Base-by-base conservation (phyloP, 768 basidiomycete genomes). In the Psilocybe azurescens region DNA sequence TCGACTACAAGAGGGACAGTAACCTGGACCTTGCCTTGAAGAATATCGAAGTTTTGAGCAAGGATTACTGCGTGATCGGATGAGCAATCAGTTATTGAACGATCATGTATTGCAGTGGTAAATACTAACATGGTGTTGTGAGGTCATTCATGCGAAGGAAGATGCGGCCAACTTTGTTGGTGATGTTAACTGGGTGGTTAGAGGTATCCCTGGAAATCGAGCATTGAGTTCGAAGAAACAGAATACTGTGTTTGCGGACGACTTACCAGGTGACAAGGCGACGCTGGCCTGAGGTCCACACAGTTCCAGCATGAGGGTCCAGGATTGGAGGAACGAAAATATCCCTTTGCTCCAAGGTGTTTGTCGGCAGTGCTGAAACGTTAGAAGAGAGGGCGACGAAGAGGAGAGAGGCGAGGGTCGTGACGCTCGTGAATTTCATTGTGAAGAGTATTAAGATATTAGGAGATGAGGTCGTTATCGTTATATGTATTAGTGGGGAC, bases 251-350 rank as follows among this genome's bases (percentile, higher is more conserved):
- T 18, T 64, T 16, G 20, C 2, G n/a, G 1, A 5, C 18, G 4
- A 52, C 75, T 18, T 70, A 79, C 85, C 85, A 86, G 44, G 75
- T 77, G 60, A 86, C 83, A 53, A 69, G 74, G 59, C 77, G 78
- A 4, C 60, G 70, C 16, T 68, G 29, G 4, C 83, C 83, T 13
- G 74, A 75, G 28, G 62, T 65, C 84, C 85, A 86, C 39, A 77
- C 68, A 16, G 75, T 73, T 18, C 65, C 70, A 2, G 67, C 66
- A 16, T 60, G 28, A 1, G 85, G 85, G 41, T 67, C 76, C 20
- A 66, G 66, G 59, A 86, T 73, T 16, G 69, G 72, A 0, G 85
- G 85, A 0, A 74, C 78, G 69, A 77, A 86, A 6, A 86, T 83
- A 56, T 86, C 84, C 33, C 83, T 77, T n/a, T 64, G 46, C 33